phyloP scores from a whole-genome alignment of 2,329 filamentous ascomycete species.

The Aspergillus sp. region DNA sequence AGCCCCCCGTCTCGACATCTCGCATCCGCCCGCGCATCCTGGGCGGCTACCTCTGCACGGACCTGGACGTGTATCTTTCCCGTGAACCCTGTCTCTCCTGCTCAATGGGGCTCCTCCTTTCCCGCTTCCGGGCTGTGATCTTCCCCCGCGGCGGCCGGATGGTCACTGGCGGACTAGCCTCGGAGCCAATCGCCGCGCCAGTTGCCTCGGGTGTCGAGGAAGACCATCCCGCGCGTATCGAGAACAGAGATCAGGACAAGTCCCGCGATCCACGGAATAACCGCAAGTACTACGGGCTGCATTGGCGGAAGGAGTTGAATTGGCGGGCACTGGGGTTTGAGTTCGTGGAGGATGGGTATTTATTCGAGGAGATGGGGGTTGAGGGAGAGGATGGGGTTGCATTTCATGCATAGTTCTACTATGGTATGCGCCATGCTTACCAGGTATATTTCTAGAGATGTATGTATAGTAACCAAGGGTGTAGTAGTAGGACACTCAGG shows the following conservation, averaged over 20 bases:
- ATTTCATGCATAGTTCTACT: conserved; percentile 13
- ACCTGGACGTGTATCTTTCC: conserved; percentile 85
- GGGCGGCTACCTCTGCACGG: conserved; percentile 88
- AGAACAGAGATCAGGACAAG: not conserved
- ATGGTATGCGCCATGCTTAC: no score
- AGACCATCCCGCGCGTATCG: not conserved
- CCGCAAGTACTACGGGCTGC: conserved; percentile 47
- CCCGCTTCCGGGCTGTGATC: conserved; percentile 76
- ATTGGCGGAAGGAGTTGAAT: conserved; percentile 53
- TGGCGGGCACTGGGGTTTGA: conserved; percentile 44
- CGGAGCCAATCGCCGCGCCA: conserved; percentile 46
- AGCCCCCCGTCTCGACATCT: not conserved
- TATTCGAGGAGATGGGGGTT: conserved; percentile 1
- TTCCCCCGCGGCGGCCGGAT: conserved; percentile 59
- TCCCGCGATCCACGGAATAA: conserved; percentile 9
- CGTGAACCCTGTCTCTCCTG: conserved; percentile 97
- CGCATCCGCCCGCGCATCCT: conserved; percentile 63
- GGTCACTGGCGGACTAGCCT: conserved; percentile 74
- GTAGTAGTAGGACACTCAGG: no score
- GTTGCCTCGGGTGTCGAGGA: conserved; percentile 15
- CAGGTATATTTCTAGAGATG: no score
- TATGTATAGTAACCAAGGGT: no score
- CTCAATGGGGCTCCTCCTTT: conserved; percentile 92
- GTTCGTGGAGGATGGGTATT: conserved; percentile 27
- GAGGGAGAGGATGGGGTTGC: conserved; percentile 7